A percentile compares a stretch with the other conserved stretches of the same genome.
phyloP scores from a whole-genome alignment of 108 stramenopile species.

The Parietichytrium sp. region DNA sequence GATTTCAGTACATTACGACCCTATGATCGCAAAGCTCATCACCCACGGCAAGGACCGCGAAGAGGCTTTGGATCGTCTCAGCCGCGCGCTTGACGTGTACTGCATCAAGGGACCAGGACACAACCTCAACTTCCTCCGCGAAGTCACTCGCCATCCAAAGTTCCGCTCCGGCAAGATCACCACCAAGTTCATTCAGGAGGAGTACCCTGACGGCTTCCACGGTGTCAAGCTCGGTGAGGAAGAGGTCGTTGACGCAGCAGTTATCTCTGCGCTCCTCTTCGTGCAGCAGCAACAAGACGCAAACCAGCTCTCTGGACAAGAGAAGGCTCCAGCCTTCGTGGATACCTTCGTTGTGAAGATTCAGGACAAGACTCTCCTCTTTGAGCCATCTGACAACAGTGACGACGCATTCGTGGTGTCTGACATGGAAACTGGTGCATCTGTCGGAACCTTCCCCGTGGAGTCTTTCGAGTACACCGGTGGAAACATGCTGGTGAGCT shows the following conservation, averaged over 20 bases:
- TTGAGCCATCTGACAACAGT: not conserved
- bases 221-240: slow-evolving; percentile 66
- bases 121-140: slow-evolving; percentile 78
- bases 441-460: slow-evolving; percentile 16
- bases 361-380: not conserved
- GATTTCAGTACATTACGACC: slow-evolving; percentile 89
- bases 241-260: not conserved
- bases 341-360: not conserved
- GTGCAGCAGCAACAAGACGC: slow-evolving; percentile 56
- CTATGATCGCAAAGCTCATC: slow-evolving; percentile 92
- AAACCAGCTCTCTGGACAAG: not conserved
- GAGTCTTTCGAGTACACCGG: slow-evolving; percentile 44
- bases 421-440: not conserved
- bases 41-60: slow-evolving; percentile 58
- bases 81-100: slow-evolving; percentile 80
- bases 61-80: slow-evolving; percentile 71
- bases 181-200: slow-evolving; percentile 80
- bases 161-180: slow-evolving; percentile 80
- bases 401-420: not conserved
- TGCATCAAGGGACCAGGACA: slow-evolving; percentile 84
- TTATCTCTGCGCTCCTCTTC: slow-evolving; percentile 39
- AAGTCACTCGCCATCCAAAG: slow-evolving; percentile 70
- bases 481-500: slow-evolving; percentile 38
- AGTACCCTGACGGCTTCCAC: slow-evolving; percentile 86
- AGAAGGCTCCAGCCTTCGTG: not conserved